A percentile compares a stretch with the other conserved stretches of the same genome.
These are phyloP conservation scores for Pythium apleroticum DNA, from an alignment of 352 stramenopile species.

Conservation along the genomic window DNA sequence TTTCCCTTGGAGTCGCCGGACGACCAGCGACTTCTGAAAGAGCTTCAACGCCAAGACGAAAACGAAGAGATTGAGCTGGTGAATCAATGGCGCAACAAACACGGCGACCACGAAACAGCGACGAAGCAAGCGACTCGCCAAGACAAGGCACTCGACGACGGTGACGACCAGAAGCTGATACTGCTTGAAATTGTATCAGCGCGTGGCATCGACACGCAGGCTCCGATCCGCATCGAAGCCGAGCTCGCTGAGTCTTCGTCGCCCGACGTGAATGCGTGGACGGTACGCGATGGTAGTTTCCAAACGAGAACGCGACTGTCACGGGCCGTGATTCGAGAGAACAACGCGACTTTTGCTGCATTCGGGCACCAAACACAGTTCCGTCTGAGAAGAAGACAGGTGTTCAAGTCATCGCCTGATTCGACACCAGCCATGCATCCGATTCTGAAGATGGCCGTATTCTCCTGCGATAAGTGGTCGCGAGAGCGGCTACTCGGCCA, in stretches of 20 bases:
- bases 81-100: slow-evolving; percentile 33
- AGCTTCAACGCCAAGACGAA: slow-evolving; percentile 50
- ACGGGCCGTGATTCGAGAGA: background rate
- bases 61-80: slow-evolving; percentile 31
- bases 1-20: slow-evolving; percentile 36
- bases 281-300: background rate
- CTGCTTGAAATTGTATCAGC: slow-evolving; percentile 21
- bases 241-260: background rate
- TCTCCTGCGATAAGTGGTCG: slow-evolving; percentile 47
- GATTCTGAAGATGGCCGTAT: slow-evolving; percentile 32
- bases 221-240: slow-evolving; percentile 13
- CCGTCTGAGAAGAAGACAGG: background rate
- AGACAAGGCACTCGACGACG: background rate
- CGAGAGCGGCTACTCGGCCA: slow-evolving; percentile 40
- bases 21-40: slow-evolving; percentile 39
- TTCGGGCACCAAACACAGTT: slow-evolving; percentile 22
- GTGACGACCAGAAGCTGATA: slow-evolving; percentile 16
- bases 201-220: background rate
- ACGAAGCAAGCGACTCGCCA: background rate
- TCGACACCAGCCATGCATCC: background rate
- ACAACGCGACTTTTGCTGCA: background rate
- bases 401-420: background rate
- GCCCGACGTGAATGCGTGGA: background rate
- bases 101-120: background rate
- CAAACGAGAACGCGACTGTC: slow-evolving; percentile 6